Evolutionary conservation across 805 yeast genomes (phyloP).

Genomic region (Yamadazyma kitorensis): DNA sequence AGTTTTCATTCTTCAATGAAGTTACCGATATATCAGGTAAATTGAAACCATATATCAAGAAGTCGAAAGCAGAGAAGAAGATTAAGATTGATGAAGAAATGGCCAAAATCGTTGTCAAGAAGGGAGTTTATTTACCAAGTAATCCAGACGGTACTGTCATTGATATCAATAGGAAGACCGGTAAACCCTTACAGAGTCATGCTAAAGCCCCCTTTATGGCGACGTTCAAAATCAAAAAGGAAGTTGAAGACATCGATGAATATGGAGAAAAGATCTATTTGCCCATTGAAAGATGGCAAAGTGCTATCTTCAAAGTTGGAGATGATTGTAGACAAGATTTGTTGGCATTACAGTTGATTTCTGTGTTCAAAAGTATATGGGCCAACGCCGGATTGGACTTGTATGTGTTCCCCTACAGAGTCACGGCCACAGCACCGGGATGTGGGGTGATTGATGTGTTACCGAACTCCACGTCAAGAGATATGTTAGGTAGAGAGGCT

Average conservation of each 20-base stretch:
- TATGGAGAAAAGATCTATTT: constrained; percentile 25
- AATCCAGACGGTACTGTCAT: constrained; percentile 95
- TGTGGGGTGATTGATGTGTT: constrained; percentile 98
- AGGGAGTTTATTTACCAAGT: constrained; percentile 88
- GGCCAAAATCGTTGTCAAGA: constrained; percentile 41
- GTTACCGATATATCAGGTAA: constrained; percentile 94
- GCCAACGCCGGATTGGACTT: constrained; percentile 82
- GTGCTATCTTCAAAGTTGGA: constrained; percentile 98
- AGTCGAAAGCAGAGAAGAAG: constrained; percentile 94
- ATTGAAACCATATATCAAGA: constrained; percentile 89
- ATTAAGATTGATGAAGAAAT: constrained; percentile 95
- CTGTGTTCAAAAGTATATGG: constrained; percentile 92
- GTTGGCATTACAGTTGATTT: constrained; percentile 84
- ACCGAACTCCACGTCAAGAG: constrained; percentile 93
- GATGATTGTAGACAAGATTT: constrained; percentile 99
- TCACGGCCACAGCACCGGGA: constrained; percentile 98
- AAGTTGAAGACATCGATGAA: constrained; percentile 45
- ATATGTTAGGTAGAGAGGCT: constrained; percentile 98
- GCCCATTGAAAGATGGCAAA: constrained; percentile 73
- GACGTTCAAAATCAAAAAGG: constrained; percentile 76
- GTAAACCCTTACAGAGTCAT: constrained; percentile 93
- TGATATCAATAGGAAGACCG: constrained; percentile 88
- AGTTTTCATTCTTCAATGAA: constrained; percentile 84
- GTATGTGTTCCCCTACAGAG: constrained; percentile 89
- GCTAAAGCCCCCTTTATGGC: constrained; percentile 99